Base-by-base conservation (phyloP, 441 rosid species). In the Jatropha multifida region DNA sequence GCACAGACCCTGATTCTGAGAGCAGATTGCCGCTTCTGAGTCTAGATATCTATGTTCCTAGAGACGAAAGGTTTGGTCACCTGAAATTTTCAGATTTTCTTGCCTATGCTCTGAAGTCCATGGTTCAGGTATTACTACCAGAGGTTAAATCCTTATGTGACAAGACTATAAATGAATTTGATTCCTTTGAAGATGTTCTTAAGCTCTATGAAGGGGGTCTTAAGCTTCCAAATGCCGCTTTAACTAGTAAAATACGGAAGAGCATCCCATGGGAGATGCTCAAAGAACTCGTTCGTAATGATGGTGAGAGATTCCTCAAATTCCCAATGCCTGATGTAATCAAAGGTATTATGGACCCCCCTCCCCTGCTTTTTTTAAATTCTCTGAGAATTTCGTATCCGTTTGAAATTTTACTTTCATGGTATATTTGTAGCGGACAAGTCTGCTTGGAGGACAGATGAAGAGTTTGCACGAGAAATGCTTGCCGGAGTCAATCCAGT, bases 1-100 rank as follows among this genome's bases (percentile, higher is more conserved):
- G 68, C 20, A 74, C 86, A 90, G 96, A 92, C 79, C 88, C 89
- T 42, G 81, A 78, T 32, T 32, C 82, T 0, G 97, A 92, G 86
- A 89, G 88, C 55, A 90, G 97, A 77, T 76, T 92, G 75, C 90
- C 92, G 1, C 84, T 92, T 37, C 56, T 94, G 38, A 92, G 85
- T 74, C 85, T 90, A 14, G 79, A 90, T 79, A 87, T 94, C 41
- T 94, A 92, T 69, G 97, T 91, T 55, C 97, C 98, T 11, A 81
- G 97, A 78, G 98, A 94, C 77, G 98, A 94, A 72, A 80, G 91
- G 75, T 94, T 94, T 78, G 81, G 80, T 77, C 91, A 85, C 65
- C 59, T 92, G 63, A 94, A 94, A 80, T 91, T 91, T 79, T 90
- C 97, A 7, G 97, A 92, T 76, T 89, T 94, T 76, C 86, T 94